A percentile compares a stretch with the other conserved stretches of the same genome.
Conservation (phyloP, 192 early-diverging fungal genomes). For the Backusella morwellensis region DNA sequence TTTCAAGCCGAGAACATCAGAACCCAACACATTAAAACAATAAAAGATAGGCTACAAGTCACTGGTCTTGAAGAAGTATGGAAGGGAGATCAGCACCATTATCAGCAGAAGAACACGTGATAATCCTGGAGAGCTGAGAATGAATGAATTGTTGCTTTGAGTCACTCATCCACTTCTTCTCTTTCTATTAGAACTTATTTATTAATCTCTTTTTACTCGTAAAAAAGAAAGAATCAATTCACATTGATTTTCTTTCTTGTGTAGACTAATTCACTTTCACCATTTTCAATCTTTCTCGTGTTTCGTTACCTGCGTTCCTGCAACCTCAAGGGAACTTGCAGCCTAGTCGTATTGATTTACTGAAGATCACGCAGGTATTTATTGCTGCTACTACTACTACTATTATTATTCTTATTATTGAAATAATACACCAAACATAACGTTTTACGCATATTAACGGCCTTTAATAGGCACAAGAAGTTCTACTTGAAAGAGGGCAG, state of each 20-base stretch:
- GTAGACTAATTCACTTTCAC: not conserved
- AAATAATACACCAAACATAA: not conserved
- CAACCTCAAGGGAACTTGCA: constrained; percentile 12
- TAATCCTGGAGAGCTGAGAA: not conserved
- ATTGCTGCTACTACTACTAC: not conserved
- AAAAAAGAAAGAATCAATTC: constrained; percentile 5
- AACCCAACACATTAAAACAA: no score
- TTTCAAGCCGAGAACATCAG: no score
- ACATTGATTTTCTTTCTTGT: not conserved
- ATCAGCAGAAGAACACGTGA: constrained; percentile 3
- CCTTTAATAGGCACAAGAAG: constrained; percentile 34
- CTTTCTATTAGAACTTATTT: not conserved
- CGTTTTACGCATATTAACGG: not conserved
- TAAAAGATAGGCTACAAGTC: no score
- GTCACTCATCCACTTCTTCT: not conserved
- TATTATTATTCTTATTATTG: no score
- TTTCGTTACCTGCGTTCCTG: constrained; percentile 13
- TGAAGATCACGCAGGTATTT: constrained; percentile 32
- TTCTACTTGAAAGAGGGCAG: constrained; percentile 43
- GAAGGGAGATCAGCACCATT: not conserved
- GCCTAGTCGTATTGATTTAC: constrained; percentile 28
- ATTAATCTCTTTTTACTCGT: not conserved
- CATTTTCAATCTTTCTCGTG: constrained; percentile 14
- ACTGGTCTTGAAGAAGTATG: not conserved
- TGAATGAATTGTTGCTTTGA: not conserved